Base-by-base conservation (phyloP, 345 rosid genomes). In the Salix dunnii region DNA sequence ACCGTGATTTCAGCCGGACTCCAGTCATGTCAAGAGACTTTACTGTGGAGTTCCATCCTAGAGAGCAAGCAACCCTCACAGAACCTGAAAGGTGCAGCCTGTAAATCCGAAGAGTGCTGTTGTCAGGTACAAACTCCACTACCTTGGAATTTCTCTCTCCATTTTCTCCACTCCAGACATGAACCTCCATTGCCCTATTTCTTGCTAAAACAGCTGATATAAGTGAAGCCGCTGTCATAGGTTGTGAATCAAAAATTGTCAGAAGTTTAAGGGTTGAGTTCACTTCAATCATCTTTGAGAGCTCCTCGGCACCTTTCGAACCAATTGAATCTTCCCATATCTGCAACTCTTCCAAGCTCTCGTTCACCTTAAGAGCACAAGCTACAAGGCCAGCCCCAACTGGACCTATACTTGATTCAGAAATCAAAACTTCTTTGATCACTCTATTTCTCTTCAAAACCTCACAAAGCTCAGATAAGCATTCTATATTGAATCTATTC, bases 291-390 rank as follows among this genome's bases (percentile, higher is more conserved):
- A 96, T 96, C 83, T 85, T 90, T 0, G 97, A 91, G 18, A 96
- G 91, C 84, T 96, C 98, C 83, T 96, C 98, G 0, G 98, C 97
- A 17, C 97, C 98, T 81, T 81, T 91, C 0, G 91, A 85, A 63
- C 98, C 97, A n/a, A 93, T 92, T 3, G 97, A 93, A 79, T 93
- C 99, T 38, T 96, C 96, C 98, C 96, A 91, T 82, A 96, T 91
- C 85, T 96, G 98, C 82, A 92, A 62, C 85, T 93, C 99, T 68
- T 96, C 98, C 86, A 95, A 76, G 71, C 85, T 82, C 62, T 85
- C 92, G 80, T 93, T 95, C 68, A 77, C 82, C 83, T 73, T 85
- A n/a, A 93, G 90, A 70, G 97, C 96, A 16, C 84, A 81, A 6
- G 94, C 98, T 14, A 93, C 66, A 36, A 89, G 70, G 23, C 87